Evolutionary conservation across 306 rosid species (phyloP).

Genomic region (Abrus pulchellus): DNA sequence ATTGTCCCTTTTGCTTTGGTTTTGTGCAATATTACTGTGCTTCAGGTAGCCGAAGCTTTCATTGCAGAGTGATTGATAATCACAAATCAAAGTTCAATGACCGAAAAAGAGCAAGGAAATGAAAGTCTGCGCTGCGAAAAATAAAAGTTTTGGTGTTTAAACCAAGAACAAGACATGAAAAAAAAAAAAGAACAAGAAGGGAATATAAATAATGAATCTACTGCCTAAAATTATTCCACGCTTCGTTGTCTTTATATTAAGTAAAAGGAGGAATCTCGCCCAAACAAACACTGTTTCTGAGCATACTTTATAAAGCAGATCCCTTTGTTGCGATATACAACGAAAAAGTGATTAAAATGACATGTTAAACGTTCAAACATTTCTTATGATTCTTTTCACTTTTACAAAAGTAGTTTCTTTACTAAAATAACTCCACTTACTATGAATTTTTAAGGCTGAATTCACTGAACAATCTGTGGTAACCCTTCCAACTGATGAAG

Average conservation of each 20-base stretch:
- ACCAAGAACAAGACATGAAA: neutral
- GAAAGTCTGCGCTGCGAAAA: neutral
- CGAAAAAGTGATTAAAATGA: conserved; percentile 11
- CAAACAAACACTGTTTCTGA: conserved; percentile 12
- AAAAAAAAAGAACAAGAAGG: neutral
- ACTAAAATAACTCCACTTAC: conserved; percentile 1
- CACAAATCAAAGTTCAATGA: too few relatives aligned
- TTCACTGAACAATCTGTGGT: conserved; percentile 9
- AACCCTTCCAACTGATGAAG: neutral
- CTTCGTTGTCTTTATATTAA: conserved; percentile 25
- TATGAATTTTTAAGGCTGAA: conserved; percentile 21
- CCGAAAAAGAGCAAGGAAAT: too few relatives aligned
- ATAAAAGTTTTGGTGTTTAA: neutral
- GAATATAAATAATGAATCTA: conserved; percentile 1
- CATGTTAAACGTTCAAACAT: conserved; percentile 20
- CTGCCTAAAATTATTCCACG: conserved; percentile 32
- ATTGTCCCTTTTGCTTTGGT: neutral
- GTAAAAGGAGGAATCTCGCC: neutral
- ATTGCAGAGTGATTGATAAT: neutral
- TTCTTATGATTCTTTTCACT: conserved; percentile 39
- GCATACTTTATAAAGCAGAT: conserved; percentile 43
- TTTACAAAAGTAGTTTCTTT: conserved; percentile 44
- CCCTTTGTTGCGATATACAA: conserved; percentile 33
- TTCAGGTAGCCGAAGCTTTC: conserved; percentile 2
- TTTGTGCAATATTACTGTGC: neutral